These are phyloP conservation scores for Xylariaceae sp. DNA, from an alignment of 2,329 filamentous ascomycete genomes.

Conservation along the genomic window DNA sequence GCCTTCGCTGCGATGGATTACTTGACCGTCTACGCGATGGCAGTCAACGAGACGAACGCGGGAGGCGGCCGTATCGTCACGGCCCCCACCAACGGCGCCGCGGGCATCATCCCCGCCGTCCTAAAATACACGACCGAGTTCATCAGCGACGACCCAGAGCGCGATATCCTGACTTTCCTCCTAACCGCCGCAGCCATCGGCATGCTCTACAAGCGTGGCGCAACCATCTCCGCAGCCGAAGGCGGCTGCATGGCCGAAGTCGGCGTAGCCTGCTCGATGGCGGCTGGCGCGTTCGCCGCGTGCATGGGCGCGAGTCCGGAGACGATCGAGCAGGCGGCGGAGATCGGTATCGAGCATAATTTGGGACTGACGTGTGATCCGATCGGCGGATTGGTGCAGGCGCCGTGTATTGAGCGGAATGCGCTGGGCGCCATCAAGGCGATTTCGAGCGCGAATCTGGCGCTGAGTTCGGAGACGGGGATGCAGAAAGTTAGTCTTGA, in stretches of 20 bases:
- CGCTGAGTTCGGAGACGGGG: conserved; percentile 40
- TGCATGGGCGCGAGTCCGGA: conserved; percentile 48
- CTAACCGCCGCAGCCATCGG: conserved; percentile 46
- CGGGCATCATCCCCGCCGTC: conserved; percentile 47
- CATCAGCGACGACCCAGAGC: conserved; percentile 45
- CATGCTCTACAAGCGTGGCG: conserved; percentile 50
- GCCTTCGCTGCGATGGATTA: conserved; percentile 48
- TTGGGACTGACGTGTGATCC: conserved; percentile 47
- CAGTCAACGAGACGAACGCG: conserved; percentile 50
- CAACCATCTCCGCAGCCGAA: conserved; percentile 47
- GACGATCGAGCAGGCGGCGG: conserved; percentile 46
- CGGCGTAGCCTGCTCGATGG: conserved; percentile 48
- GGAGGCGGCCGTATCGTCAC: conserved; percentile 47
- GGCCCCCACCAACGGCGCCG: conserved; percentile 47
- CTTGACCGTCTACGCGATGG: conserved; percentile 46
- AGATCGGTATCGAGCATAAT: conserved; percentile 50
- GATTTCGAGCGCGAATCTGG: conserved; percentile 46
- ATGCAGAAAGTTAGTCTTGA: conserved; percentile 46
- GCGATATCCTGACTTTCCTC: conserved; percentile 45
- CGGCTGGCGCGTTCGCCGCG: conserved; percentile 45
- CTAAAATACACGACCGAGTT: conserved; percentile 48
- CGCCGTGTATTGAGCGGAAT: conserved; percentile 48
- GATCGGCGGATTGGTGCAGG: conserved; percentile 46
- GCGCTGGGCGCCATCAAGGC: conserved; percentile 47
- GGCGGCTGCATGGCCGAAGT: conserved; percentile 52